Base-by-base conservation (phyloP, 176 grass and related monocot species). In the Phyllostachys edulis region DNA sequence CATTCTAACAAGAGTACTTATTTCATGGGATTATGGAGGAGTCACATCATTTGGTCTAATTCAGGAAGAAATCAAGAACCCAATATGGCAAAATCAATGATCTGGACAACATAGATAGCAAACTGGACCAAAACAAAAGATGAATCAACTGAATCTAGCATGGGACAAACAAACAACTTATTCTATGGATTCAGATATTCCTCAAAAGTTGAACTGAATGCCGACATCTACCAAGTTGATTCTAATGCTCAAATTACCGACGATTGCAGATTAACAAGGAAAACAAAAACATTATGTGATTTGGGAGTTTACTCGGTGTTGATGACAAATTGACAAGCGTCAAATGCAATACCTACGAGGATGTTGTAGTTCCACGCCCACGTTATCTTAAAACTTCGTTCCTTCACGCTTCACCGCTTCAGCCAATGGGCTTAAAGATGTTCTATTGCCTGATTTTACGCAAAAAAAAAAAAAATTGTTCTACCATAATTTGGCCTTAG, bases 131-230 rank as follows among this genome's bases (percentile, higher is more conserved):
- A 57, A 57, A 18, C 11, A 24, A 68, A 57, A 76, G 37, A 10
- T n/a, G 63, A 85, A 85, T 14, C 54, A 78, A 60, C 24, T 60
- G 14, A 66, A 47, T 36, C 13, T 47, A 69, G 17, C 83, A 37
- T 60, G 21, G 10, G 51, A 60, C 17, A 69, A 71, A 70, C 4
- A 78, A 85, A 5, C 17, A 37, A 10, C 45, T 7, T 18, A 49
- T 26, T 50, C 1, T 50, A 42, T n/a, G 67, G 16, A 36, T 3
- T 32, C 21, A 2, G 17, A 24, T 36, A 23, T 63, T 64, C 18
- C 38, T 32, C 21, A 60, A 32, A 85, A 41, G 13, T 14, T 36
- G 37, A 36, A 4, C 18, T 61, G 13, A 5, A 69, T 57, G 34
- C 21, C 4, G 1, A 24, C 37, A 45, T 59, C 23, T 47, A 32